Base-by-base conservation (phyloP, 768 basidiomycete species). In the Tulasnella sp. region DNA sequence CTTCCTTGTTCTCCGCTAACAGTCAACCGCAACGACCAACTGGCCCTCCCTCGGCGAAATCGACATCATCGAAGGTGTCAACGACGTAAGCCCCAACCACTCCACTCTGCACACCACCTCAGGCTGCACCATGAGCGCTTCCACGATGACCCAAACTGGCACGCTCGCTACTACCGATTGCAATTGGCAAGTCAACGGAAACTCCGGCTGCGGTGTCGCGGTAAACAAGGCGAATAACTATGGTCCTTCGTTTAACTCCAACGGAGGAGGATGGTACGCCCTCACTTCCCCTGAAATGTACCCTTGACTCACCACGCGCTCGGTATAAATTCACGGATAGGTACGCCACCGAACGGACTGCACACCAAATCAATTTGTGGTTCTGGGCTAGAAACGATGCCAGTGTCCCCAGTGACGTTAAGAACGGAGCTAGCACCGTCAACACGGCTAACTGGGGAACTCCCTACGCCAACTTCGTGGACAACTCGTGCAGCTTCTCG, bases 101-200 rank as follows among this genome's bases (percentile, higher is more conserved):
- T 74, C 71, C 36, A 77, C 71, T 34, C 64, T 78, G 6, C 76
- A 78, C 64, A 77, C 79, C 19, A 36, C 73, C 22, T 3, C 71
- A 85, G 88, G 85, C 0, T 90, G 89, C 82, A 86, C 86, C 11
- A 89, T 89, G 87, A 87, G 87, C 25, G 77, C 82, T 22, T 8
- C n/a, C 1, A 81, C 80, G 0, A 85, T 86, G 31, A 49, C 81
- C 9, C 81, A 88, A 77, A 87, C 86, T 4, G 89, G 78, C 6
- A 76, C 77, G 36, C 49, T 71, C 38, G 74, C 49, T 11, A 79
- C 78, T 14, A 79, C 77, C 37, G 70, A 79, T 40, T 79, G 78
- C 74, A 45, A 77, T 70, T 42, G 71, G 34, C 52, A 71, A 19
- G 78, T 68, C 77, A 79, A 79, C 70, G 67, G 73, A 2, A 79